A percentile compares a stretch with the other conserved stretches of the same genome.
Evolutionary conservation across 225 moss, liverwort and hornwort genomes (phyloP).

Genomic region (Lunularia cruciata): DNA sequence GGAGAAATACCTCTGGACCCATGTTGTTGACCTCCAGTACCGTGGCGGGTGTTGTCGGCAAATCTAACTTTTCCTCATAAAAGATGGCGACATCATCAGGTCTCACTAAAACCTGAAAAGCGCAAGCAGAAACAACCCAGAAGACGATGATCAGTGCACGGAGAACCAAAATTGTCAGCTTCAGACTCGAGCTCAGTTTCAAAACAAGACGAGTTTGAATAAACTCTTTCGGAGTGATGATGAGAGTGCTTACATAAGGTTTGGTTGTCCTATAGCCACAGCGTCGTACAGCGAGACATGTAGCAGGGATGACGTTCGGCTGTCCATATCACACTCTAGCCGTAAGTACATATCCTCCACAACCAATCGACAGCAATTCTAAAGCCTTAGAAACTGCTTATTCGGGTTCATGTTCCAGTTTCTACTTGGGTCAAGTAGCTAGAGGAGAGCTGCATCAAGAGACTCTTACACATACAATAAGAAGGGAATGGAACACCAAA

Average conservation of each 20-base stretch:
- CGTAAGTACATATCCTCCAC: no score
- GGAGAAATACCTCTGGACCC: conserved; percentile 31
- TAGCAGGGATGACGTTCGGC: conserved; percentile 34
- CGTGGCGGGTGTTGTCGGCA: conserved; percentile 40
- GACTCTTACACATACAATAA: no score
- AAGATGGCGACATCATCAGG: conserved; percentile 38
- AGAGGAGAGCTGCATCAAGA: no score
- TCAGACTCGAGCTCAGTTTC: no score
- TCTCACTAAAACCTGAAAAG: conserved; percentile 32
- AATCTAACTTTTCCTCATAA: conserved; percentile 35
- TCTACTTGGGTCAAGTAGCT: no score
- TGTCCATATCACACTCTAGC: conserved; percentile 6
- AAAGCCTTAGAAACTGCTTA: conserved; percentile 1
- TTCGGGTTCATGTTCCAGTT: no score
- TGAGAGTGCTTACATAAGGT: conserved; percentile 20
- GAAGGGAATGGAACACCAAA: no score
- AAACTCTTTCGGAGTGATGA: not conserved
- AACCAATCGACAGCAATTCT: not conserved
- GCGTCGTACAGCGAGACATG: conserved; percentile 33
- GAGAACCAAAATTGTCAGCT: no score
- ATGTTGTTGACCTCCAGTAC: conserved; percentile 36
- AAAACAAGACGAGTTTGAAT: no score
- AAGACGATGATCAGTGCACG: no score
- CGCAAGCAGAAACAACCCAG: not conserved
- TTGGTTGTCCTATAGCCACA: conserved; percentile 30